Evolutionary conservation across 2,329 filamentous ascomycete genomes (phyloP).

Genomic region (Arthrobotrys conoides): DNA sequence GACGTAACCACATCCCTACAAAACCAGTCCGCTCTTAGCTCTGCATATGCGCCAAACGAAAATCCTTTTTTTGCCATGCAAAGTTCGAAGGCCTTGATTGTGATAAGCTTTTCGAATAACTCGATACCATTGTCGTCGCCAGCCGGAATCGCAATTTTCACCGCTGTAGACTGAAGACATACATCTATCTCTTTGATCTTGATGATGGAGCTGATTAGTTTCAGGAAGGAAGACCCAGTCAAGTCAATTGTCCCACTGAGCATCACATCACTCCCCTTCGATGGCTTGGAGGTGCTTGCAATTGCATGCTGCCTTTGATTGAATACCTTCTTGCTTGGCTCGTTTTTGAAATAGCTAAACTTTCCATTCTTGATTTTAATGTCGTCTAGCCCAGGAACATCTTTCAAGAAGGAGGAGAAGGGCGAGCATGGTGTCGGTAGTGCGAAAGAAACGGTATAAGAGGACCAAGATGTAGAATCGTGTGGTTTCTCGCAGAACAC

Average conservation of each 20-base stretch:
- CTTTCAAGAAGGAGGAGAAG: neutral
- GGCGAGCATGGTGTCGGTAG: neutral
- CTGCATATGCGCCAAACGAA: neutral
- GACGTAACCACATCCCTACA: neutral
- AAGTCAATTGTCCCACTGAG: neutral
- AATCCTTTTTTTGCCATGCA: neutral
- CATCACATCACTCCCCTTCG: neutral
- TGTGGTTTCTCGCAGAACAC: neutral
- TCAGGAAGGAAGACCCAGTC: neutral
- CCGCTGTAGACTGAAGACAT: neutral
- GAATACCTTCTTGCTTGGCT: constrained; percentile 2
- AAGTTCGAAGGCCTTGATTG: neutral
- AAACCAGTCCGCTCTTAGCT: constrained; percentile 5
- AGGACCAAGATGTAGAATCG: neutral
- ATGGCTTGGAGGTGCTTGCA: neutral
- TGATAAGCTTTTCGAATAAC: neutral
- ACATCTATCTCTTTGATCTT: neutral
- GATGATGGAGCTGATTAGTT: neutral
- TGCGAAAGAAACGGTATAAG: neutral
- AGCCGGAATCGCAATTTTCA: neutral
- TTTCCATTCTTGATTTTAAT: neutral
- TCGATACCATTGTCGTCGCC: neutral
- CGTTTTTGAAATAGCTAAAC: constrained; percentile 2
- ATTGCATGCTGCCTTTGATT: neutral
- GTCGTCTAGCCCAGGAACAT: neutral